A percentile compares a stretch with the other conserved stretches of the same genome.
These are phyloP conservation scores for Aspergillus novoparasiticus DNA, from an alignment of 2,329 filamentous ascomycete genomes.

Conservation along the genomic window DNA sequence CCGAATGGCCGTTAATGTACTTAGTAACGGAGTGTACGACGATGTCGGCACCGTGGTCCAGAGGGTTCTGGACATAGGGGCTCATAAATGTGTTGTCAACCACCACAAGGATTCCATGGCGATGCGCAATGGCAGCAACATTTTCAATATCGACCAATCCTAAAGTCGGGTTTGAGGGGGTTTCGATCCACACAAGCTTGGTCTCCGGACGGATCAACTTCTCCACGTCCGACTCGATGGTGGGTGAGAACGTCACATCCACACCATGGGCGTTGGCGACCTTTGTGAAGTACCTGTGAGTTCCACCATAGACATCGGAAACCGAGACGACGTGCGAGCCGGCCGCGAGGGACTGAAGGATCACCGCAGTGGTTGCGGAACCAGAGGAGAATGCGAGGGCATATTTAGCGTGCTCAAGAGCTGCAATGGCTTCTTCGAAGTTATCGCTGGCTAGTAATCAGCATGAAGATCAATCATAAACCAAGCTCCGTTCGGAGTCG, in stretches of 20 bases:
- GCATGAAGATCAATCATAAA: neutral
- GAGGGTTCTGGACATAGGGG: constrained; percentile 94
- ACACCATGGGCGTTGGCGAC: constrained; percentile 94
- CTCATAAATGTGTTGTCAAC: constrained; percentile 99
- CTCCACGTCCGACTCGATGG: constrained; percentile 84
- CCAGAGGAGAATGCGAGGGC: constrained; percentile 94
- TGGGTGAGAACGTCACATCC: constrained; percentile 88
- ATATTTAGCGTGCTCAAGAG: constrained; percentile 88
- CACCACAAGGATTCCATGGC: constrained; percentile 89
- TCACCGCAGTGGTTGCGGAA: constrained; percentile 87
- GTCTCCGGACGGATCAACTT: constrained; percentile 85
- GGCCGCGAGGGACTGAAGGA: constrained; percentile 87
- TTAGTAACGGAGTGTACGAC: constrained; percentile 97
- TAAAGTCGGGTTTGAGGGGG: constrained; percentile 90
- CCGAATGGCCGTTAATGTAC: constrained; percentile 94
- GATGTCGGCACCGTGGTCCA: constrained; percentile 93
- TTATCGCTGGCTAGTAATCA: constrained; percentile 62
- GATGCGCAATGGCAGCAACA: constrained; percentile 79
- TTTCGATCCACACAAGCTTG: constrained; percentile 96
- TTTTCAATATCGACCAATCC: constrained; percentile 89
- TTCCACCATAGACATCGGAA: constrained; percentile 96
- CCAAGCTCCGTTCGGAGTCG: neutral
- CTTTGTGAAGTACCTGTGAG: constrained; percentile 98
- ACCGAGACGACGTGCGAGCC: constrained; percentile 95
- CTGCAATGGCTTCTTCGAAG: constrained; percentile 89